Base-by-base conservation (phyloP, 208 protist genomes). In the Zelonia costaricensis region DNA sequence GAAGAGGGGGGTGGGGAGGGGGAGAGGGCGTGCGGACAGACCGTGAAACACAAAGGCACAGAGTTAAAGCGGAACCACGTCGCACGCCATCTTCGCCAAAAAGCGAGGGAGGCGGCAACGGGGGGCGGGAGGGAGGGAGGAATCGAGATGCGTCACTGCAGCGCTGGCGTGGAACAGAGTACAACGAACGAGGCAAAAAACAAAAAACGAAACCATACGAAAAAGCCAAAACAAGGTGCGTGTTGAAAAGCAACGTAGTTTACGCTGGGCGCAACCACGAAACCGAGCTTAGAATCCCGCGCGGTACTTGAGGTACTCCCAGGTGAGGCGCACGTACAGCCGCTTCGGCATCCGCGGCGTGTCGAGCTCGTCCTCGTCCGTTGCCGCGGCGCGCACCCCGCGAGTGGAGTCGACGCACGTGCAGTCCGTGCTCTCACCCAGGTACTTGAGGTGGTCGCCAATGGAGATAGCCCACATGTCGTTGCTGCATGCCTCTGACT, bases 361-460 rank as follows among this genome's bases (percentile, higher is more conserved):
- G 48, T 20, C 16, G 27, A 38, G 10, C 16, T 2, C n/a, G 13
- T 54, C 48, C 27, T 18, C 15, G 15, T n/a, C 6, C n/a, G 42
- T 46, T 23, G 5, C 9, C 42, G 9, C 9, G 12, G 20, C 48
- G 48, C 27, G 48, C 20, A 15, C 25, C 1, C 48, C 9, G 0
- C 36, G 36, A 42, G 9, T 42, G 48, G 20, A 33, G 48, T 22
- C 22, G 6, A 20, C 36, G 62, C 67, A 80, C 22, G 53, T 28
- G 53, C 82, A 88, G 9, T 13, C 23, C 1, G 75, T 75, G 58
- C 55, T 73, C 35, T 57, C 49, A 42, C 62, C 68, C 13, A 88
- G 47, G 65, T 88, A 88, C 15, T 25, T 23, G 38, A 84, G 49
- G 61, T 91, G 84, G 46, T 91, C 79, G 7, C 30, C 30, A 12